Base-by-base conservation (phyloP, 2,329 filamentous ascomycete genomes). In the Beauveria bassiana region DNA sequence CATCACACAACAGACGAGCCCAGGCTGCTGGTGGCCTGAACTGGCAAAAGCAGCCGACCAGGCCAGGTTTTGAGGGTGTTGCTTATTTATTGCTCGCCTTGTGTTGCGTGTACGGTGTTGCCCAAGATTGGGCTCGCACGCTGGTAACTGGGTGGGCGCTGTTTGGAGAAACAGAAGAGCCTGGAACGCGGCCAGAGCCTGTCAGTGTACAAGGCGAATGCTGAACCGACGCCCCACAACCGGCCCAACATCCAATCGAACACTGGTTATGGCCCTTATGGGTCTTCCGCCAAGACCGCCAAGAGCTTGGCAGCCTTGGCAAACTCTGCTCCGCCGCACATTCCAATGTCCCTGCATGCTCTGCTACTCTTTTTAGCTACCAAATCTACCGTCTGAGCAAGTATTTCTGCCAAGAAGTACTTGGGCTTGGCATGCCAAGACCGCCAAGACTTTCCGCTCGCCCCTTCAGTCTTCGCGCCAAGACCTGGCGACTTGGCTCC, bases 301-400 rank as follows among this genome's bases (percentile, higher is more conserved):
- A 75, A 75, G 73, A 0, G 6, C 72, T 73, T 75, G 73, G 71
- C 72, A 62, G 62, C 28, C 61, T 75, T 74, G 73, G 73, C 72
- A 70, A 45, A 47, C 61, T 65, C 57, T 65, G 67, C 67, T 70
- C 69, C 68, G 67, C 72, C 66, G 67, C 61, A 59, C 9, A 49
- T 50, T 52, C 53, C n/a, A 28, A 56, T 53, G 57, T 60, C 40
- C 46, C 20, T 8, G 26, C 28, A 60, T 54, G 16, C 10, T 20
- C 26, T 28, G 18, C 20, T 9, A 22, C 59, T 5, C 14, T 16
- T 38, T 38, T 45, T 1, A 8, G 3, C 7, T 8, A 2, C 22
- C 2, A 2, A 12, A 16, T 12, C 1, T 1, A 5, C 1, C n/a
- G 14, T 12, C 2, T 14, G 1, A 28, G 3, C 18, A 57, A 12